Percentiles rank a stretch among this genome's conserved stretches.
phyloP scores from a whole-genome alignment of 768 basidiomycete species.

The Lactifluus volemus region DNA sequence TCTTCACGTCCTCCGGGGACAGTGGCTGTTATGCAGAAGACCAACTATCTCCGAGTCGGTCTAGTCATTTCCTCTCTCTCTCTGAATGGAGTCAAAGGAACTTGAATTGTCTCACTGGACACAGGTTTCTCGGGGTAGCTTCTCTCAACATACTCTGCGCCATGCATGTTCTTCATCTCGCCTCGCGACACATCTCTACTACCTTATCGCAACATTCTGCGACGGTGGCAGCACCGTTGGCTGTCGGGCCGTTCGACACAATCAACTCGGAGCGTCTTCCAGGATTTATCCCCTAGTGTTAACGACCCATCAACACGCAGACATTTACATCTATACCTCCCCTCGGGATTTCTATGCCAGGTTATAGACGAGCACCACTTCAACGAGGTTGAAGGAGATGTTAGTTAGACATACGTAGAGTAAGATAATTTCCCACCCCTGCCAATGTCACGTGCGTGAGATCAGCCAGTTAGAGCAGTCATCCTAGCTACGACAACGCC shows the following conservation, averaged over 20 bases:
- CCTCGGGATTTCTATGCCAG: too few relatives aligned
- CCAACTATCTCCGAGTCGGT: background rate
- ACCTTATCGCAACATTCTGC: background rate
- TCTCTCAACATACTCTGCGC: background rate
- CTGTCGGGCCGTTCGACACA: slow-evolving; percentile 34
- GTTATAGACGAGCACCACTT: too few relatives aligned
- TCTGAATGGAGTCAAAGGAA: background rate
- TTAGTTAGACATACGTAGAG: background rate
- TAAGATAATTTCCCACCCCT: background rate
- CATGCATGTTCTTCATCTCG: background rate
- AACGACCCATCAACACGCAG: slow-evolving; percentile 8
- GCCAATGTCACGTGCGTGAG: background rate
- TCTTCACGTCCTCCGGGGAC: background rate
- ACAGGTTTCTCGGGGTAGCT: background rate
- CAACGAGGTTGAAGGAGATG: too few relatives aligned
- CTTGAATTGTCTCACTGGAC: too few relatives aligned
- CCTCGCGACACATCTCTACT: background rate
- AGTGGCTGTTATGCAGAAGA: background rate
- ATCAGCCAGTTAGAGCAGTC: too few relatives aligned
- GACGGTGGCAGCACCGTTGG: too few relatives aligned
- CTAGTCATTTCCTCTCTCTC: background rate
- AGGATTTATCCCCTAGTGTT: slow-evolving; percentile 16
- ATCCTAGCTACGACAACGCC: too few relatives aligned
- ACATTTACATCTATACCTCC: slow-evolving; percentile 13
- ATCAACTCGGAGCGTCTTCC: slow-evolving; percentile 31